Conservation (phyloP, 2,329 filamentous ascomycete genomes). For the Cryphonectria radicalis region DNA sequence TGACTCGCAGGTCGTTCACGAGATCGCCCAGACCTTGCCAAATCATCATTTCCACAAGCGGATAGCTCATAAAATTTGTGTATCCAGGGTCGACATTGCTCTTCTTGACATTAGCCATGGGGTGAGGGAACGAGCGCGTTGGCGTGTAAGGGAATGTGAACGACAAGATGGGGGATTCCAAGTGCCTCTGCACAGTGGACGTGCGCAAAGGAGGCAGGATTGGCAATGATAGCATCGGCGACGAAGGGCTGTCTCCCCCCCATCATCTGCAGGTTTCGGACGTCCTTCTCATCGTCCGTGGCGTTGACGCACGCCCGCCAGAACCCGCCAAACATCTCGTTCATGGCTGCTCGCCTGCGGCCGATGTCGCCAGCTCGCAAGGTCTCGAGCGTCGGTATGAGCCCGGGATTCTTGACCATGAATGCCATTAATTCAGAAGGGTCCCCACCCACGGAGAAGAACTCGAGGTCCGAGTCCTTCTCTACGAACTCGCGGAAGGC, state of each 20-base stretch:
- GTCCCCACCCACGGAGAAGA: slow-evolving; percentile 80
- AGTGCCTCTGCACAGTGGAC: slow-evolving; percentile 80
- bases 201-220: slow-evolving; percentile 78
- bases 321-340: slow-evolving; percentile 81
- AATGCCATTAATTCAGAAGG: slow-evolving; percentile 84
- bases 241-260: slow-evolving; percentile 64
- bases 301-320: slow-evolving; percentile 79
- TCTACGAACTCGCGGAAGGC: slow-evolving; percentile 77
- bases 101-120: slow-evolving; percentile 74
- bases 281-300: slow-evolving; percentile 69
- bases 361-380: slow-evolving; percentile 76
- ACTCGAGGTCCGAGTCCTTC: slow-evolving; percentile 73
- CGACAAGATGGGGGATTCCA: slow-evolving; percentile 83
- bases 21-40: slow-evolving; percentile 88
- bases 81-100: slow-evolving; percentile 74
- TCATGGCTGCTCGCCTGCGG: slow-evolving; percentile 69
- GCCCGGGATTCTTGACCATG: slow-evolving; percentile 83
- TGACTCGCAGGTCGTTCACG: slow-evolving; percentile 73
- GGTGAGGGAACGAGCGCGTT: slow-evolving; percentile 76
- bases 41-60: slow-evolving; percentile 82
- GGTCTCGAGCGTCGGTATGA: slow-evolving; percentile 75
- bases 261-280: slow-evolving; percentile 67
- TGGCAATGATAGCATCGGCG: slow-evolving; percentile 83
- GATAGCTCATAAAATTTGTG: slow-evolving; percentile 81
- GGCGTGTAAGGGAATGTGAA: slow-evolving; percentile 86